phyloP scores from a whole-genome alignment of 2,329 filamentous ascomycete species.

The Nemania abortiva region DNA sequence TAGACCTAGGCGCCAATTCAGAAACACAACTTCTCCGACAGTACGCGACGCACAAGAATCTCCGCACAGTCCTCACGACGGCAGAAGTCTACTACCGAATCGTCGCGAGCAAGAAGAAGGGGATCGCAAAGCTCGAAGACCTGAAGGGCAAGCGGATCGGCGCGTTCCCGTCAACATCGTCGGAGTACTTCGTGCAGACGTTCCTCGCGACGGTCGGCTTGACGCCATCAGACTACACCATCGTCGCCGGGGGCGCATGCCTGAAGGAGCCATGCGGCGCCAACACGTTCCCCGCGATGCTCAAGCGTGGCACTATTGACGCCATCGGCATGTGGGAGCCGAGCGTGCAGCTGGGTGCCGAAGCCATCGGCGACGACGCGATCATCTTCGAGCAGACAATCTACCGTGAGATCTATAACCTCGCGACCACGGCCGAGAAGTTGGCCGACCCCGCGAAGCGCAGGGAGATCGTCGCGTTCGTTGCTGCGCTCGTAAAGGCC shows the following conservation, averaged over 20 bases:
- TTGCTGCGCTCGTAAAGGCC: conserved; percentile 49
- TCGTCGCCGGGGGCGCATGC: conserved; percentile 48
- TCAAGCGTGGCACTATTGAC: conserved; percentile 47
- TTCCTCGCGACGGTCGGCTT: conserved; percentile 49
- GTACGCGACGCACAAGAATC: conserved; percentile 49
- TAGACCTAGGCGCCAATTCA: conserved; percentile 53
- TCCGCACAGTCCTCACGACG: conserved; percentile 51
- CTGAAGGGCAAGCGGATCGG: conserved; percentile 52
- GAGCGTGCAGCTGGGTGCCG: conserved; percentile 49
- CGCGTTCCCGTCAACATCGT: conserved; percentile 49
- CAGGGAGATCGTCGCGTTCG: conserved; percentile 49
- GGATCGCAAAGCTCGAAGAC: conserved; percentile 46
- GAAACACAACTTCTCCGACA: conserved; percentile 53
- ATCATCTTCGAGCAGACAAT: conserved; percentile 49
- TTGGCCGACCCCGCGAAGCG: conserved; percentile 47
- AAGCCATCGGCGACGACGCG: conserved; percentile 46
- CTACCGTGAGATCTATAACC: conserved; percentile 53
- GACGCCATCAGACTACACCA: conserved; percentile 46
- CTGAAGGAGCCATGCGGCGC: conserved; percentile 49
- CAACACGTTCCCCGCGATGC: conserved; percentile 49
- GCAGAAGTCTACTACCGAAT: conserved; percentile 53
- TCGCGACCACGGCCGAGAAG: conserved; percentile 52
- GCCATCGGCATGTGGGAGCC: conserved; percentile 54
- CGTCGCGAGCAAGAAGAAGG: conserved; percentile 48
- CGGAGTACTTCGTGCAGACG: conserved; percentile 52